Conservation (phyloP, 768 basidiomycete genomes). For the Chalciporus chontae region DNA sequence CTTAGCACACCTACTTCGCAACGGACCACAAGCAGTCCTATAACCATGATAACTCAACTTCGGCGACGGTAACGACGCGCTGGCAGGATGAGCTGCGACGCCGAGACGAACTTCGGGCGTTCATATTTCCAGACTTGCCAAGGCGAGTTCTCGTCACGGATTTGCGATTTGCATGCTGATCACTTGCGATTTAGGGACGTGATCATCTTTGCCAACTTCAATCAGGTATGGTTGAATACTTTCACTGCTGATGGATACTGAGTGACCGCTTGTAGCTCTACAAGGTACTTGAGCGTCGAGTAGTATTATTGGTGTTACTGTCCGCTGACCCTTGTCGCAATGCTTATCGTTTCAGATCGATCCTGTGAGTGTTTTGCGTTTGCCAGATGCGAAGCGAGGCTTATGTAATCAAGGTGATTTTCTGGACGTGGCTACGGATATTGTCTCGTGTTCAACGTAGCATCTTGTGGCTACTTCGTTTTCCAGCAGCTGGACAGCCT, state of each 20-base stretch:
- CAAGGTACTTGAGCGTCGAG: conserved; percentile 30
- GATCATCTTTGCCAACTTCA: conserved; percentile 52
- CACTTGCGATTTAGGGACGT: conserved; percentile 30
- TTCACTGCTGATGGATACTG: conserved; percentile 4
- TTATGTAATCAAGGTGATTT: conserved; percentile 33
- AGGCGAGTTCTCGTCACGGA: conserved; percentile 27
- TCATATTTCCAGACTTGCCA: conserved; percentile 43
- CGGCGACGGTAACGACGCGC: conserved; percentile 16
- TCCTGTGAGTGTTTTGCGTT: conserved; percentile 27
- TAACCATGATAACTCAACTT: conserved; percentile 14
- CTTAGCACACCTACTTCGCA: conserved; percentile 45
- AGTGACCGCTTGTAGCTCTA: conserved; percentile 34
- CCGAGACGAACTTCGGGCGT: conserved; percentile 34
- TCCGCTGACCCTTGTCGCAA: neutral
- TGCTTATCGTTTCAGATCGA: conserved; percentile 26
- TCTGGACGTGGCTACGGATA: conserved; percentile 48
- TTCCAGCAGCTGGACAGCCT: conserved; percentile 44
- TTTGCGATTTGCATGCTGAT: neutral
- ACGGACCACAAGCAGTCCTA: conserved; percentile 49
- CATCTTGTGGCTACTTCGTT: conserved; percentile 52
- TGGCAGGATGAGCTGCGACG: conserved; percentile 41
- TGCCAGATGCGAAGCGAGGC: neutral
- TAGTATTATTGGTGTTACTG: neutral
- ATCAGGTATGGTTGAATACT: conserved; percentile 38
- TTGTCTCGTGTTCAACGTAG: conserved; percentile 41